Percentiles rank a stretch among this genome's conserved stretches.
These are phyloP conservation scores for Crucihimalaya himalaica DNA, from an alignment of 345 rosid genomes.

Conservation along the genomic window DNA sequence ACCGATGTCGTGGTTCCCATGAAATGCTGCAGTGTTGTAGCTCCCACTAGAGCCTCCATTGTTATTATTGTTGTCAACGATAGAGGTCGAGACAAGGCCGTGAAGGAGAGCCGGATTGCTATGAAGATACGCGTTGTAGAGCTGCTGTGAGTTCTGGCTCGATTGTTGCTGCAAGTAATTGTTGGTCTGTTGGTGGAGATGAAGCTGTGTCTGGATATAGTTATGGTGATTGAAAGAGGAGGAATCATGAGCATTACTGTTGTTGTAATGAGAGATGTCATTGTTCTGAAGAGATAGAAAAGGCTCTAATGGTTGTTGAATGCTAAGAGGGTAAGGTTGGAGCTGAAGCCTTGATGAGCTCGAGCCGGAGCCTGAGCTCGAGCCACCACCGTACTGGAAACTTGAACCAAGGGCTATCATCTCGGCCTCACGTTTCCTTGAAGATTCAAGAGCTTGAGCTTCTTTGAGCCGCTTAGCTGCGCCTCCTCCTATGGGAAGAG, in stretches of 20 bases:
- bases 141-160: constrained; percentile 53
- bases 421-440: constrained; percentile 84
- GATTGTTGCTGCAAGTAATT: constrained; percentile 53
- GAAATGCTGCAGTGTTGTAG: constrained; percentile 49
- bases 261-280: constrained; percentile 63
- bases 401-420: constrained; percentile 74
- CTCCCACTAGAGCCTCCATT: constrained; percentile 33
- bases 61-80: constrained; percentile 34
- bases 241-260: constrained; percentile 49
- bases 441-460: constrained; percentile 90
- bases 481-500: constrained; percentile 94
- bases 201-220: constrained; percentile 78
- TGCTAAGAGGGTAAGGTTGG: constrained; percentile 68
- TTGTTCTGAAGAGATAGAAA: constrained; percentile 72
- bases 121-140: constrained; percentile 69
- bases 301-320: constrained; percentile 65
- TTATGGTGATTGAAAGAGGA: constrained; percentile 54
- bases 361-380: constrained; percentile 43
- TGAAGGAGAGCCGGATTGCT: constrained; percentile 70
- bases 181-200: constrained; percentile 63
- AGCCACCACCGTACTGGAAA: constrained; percentile 58
- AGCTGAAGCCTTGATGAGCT: constrained; percentile 58
- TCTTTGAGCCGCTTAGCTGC: constrained; percentile 95
- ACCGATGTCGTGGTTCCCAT: constrained; percentile 60
- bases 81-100: constrained; percentile 49